phyloP scores from a whole-genome alignment of 1,139 yeast species.

The Kazachstania sp. region DNA sequence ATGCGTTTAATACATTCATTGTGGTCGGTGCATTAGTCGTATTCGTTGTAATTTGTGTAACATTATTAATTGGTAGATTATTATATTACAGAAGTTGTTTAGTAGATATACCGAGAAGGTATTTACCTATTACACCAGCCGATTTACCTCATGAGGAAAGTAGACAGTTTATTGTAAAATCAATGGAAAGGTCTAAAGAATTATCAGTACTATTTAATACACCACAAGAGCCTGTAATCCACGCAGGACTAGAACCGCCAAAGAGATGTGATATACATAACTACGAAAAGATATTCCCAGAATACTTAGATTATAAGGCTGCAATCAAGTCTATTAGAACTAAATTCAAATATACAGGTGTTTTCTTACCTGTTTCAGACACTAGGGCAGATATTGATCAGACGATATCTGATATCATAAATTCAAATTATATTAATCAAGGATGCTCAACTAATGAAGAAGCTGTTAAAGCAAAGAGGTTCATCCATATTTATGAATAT shows the following conservation, averaged over 20 bases:
- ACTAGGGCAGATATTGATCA: slow-evolving; percentile 14
- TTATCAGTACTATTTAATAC: slow-evolving; percentile 20
- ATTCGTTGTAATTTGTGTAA: slow-evolving; percentile 42
- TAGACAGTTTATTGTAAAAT: slow-evolving; percentile 36
- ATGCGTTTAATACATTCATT: slow-evolving; percentile 56
- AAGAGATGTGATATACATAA: slow-evolving; percentile 16
- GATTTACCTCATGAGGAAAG: slow-evolving; percentile 51
- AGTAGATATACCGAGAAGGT: slow-evolving; percentile 68
- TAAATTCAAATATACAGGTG: slow-evolving; percentile 28
- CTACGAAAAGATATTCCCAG: slow-evolving; percentile 23
- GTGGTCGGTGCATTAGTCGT: slow-evolving; percentile 66
- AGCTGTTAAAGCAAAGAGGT: slow-evolving; percentile 29
- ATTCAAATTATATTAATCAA: slow-evolving; percentile 15
- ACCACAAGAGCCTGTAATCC: slow-evolving; percentile 26
- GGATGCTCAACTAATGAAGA: slow-evolving; percentile 10
- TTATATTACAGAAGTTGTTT: slow-evolving; percentile 49
- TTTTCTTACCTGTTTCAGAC: slow-evolving; percentile 17
- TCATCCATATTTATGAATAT: slow-evolving; percentile 56
- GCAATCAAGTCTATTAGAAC: slow-evolving; percentile 27
- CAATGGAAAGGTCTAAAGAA: slow-evolving; percentile 34
- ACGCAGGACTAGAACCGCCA: slow-evolving; percentile 30
- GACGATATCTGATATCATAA: slow-evolving; percentile 23
- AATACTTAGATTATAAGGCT: slow-evolving; percentile 23
- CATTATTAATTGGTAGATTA: slow-evolving; percentile 47
- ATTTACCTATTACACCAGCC: slow-evolving; percentile 53